phyloP scores from a whole-genome alignment of 257 asterid genomes.

The Solanum chmielewskii region DNA sequence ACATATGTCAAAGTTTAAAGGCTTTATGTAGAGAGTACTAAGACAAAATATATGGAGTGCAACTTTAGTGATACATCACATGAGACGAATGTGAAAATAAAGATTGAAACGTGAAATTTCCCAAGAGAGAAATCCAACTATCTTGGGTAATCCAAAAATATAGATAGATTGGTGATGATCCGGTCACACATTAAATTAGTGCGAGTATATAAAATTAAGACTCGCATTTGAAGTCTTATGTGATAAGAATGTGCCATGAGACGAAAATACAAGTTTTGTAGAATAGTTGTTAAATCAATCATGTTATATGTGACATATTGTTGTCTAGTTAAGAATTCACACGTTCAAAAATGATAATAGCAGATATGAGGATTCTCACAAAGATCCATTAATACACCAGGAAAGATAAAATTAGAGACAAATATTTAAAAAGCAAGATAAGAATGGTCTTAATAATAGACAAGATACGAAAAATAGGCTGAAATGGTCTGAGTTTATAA shows the following conservation, averaged over 20 bases:
- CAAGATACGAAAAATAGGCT: background rate
- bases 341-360: background rate
- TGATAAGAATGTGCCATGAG: background rate
- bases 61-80: background rate
- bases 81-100: background rate
- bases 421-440: background rate
- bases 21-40: background rate
- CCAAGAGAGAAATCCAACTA: background rate
- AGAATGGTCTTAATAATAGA: background rate
- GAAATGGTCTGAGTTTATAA: background rate
- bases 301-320: background rate
- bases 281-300: background rate
- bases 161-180: background rate
- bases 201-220: background rate
- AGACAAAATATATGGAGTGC: background rate
- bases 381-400: background rate
- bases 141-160: background rate
- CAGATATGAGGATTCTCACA: background rate
- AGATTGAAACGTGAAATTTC: background rate
- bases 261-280: no score
- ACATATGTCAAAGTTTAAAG: background rate
- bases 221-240: background rate
- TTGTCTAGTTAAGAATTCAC: background rate
- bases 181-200: background rate
- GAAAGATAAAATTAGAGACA: background rate